These are phyloP conservation scores for Tulasnella sp. DNA, from an alignment of 768 basidiomycete genomes.

Conservation along the genomic window DNA sequence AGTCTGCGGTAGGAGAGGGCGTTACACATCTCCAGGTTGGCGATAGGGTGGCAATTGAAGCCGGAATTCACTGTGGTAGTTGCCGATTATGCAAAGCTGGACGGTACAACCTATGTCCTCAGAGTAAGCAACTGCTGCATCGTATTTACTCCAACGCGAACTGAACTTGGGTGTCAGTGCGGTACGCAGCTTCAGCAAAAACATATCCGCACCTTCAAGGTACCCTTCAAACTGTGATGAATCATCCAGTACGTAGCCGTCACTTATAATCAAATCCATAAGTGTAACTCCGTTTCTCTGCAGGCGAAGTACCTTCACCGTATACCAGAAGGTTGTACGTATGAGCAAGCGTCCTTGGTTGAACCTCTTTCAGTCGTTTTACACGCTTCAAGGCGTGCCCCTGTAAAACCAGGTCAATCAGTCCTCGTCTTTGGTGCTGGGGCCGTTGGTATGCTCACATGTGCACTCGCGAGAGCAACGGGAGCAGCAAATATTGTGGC, in stretches of 20 bases:
- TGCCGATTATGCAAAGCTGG: conserved; percentile 29
- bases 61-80: conserved; percentile 38
- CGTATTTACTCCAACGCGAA: no score
- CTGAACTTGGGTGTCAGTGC: no score
- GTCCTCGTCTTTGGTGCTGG: conserved; percentile 31
- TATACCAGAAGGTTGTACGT: conserved; percentile 28
- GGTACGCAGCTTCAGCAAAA: no score
- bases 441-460: conserved; percentile 31
- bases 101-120: conserved; percentile 30
- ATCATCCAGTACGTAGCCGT: conserved; percentile 31
- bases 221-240: no score
- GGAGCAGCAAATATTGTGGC: conserved; percentile 32
- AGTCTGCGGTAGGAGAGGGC: conserved; percentile 47
- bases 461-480: conserved; percentile 28
- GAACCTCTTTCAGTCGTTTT: conserved; percentile 31
- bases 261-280: conserved; percentile 29
- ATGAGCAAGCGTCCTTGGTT: conserved; percentile 29
- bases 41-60: conserved; percentile 84
- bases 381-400: conserved; percentile 29
- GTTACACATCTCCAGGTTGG: conserved; percentile 69
- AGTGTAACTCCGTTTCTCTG: conserved; percentile 23
- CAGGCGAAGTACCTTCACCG: conserved; percentile 27
- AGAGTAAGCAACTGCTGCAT: no score
- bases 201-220: no score
- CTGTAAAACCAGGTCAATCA: conserved; percentile 28